Evolutionary conservation across 805 yeast species (phyloP).

Genomic region (Saturnispora saitoi): DNA sequence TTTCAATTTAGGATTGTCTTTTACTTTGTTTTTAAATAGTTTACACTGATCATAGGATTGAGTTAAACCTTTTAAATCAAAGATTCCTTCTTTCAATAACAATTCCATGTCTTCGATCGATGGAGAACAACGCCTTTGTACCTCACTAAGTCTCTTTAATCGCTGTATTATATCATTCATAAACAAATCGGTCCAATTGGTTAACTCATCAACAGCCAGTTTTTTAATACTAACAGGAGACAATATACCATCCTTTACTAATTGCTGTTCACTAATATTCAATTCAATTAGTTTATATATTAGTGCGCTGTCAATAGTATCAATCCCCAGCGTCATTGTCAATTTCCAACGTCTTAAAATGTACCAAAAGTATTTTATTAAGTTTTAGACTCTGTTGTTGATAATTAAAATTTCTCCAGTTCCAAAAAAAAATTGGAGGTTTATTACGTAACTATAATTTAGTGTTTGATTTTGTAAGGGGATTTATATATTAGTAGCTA

Average conservation of each 20-base stretch:
- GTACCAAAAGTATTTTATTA: not conserved
- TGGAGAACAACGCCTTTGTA: slow-evolving; percentile 53
- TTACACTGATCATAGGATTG: slow-evolving; percentile 24
- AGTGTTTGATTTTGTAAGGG: not conserved
- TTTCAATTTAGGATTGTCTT: slow-evolving; percentile 6
- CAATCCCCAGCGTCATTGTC: not conserved
- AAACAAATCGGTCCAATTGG: slow-evolving; percentile 29
- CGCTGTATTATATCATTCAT: slow-evolving; percentile 32
- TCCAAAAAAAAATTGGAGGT: too few relatives aligned
- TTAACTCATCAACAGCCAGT: slow-evolving; percentile 33
- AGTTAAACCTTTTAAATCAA: slow-evolving; percentile 34
- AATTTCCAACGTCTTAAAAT: not conserved
- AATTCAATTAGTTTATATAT: slow-evolving; percentile 1
- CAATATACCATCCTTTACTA: not conserved
- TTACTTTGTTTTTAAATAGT: slow-evolving; percentile 16
- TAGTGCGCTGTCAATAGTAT: not conserved
- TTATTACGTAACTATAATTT: not conserved
- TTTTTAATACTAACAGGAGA: slow-evolving; percentile 3
- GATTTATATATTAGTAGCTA: not conserved
- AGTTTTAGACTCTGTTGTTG: too few relatives aligned
- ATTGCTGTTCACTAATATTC: not conserved
- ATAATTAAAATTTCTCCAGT: too few relatives aligned
- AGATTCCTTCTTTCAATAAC: slow-evolving; percentile 34
- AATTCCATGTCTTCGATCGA: slow-evolving; percentile 43
- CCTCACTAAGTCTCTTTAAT: slow-evolving; percentile 43